Evolutionary conservation across 148 eudicot genomes (phyloP).

Genomic region (Persicaria maculosa): DNA sequence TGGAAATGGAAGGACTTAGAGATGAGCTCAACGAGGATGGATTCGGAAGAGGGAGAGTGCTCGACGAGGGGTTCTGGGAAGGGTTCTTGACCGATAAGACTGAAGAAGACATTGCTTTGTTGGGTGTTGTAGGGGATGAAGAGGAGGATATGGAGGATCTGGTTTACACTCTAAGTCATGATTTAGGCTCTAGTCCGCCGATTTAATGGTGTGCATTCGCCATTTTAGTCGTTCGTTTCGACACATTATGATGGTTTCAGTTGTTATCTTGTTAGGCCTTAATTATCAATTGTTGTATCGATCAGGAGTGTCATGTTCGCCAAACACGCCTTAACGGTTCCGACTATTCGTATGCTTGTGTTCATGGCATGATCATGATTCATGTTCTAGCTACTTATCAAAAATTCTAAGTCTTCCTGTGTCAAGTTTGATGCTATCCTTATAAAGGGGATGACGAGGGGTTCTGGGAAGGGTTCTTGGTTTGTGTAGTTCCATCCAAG

Average conservation of each 20-base stretch:
- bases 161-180: constrained; percentile 11
- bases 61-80: constrained; percentile 42
- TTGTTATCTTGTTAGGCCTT: too few relatives aligned
- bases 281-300: too few relatives aligned
- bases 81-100: constrained; percentile 26
- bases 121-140: constrained; percentile 11
- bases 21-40: constrained; percentile 9
- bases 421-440: neutral
- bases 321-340: neutral
- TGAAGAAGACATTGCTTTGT: constrained; percentile 4
- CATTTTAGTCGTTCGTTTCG: neutral
- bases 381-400: too few relatives aligned
- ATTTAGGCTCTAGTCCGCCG: constrained; percentile 11
- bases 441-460: constrained; percentile 3
- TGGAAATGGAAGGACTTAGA: constrained; percentile 24
- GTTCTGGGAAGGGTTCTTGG: too few relatives aligned
- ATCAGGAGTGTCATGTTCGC: neutral
- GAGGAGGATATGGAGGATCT: constrained; percentile 14
- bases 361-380: too few relatives aligned
- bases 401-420: neutral
- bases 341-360: too few relatives aligned
- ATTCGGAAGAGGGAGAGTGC: constrained; percentile 15
- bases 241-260: neutral
- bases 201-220: neutral
- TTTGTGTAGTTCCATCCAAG: neutral